These are phyloP conservation scores for Exobasidium cylindrosporum DNA, from an alignment of 1,284 basidiomycete species.

Conservation along the genomic window DNA sequence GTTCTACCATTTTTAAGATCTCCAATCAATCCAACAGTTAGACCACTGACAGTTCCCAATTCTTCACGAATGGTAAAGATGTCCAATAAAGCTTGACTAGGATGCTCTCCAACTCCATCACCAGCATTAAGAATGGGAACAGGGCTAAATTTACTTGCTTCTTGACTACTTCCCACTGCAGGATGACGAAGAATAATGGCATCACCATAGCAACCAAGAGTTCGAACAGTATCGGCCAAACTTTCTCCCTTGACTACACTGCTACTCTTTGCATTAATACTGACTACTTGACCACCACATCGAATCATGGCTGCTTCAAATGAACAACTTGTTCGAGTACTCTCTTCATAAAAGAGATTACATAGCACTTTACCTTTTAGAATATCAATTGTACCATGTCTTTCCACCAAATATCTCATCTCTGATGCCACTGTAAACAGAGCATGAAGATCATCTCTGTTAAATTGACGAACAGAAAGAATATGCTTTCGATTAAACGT, in stretches of 20 bases:
- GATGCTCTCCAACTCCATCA: conserved; percentile 96
- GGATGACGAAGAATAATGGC: conserved; percentile 94
- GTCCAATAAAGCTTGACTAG: conserved; percentile 77
- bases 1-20: conserved; percentile 98
- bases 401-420: conserved; percentile 92
- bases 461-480: conserved; percentile 90
- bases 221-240: conserved; percentile 87
- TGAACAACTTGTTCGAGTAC: conserved; percentile 80
- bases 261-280: conserved; percentile 75
- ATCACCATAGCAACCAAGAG: conserved; percentile 92
- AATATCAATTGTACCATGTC: conserved; percentile 82
- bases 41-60: conserved; percentile 94
- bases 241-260: conserved; percentile 94
- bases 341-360: conserved; percentile 97
- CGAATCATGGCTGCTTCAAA: conserved; percentile 99
- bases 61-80: conserved; percentile 97
- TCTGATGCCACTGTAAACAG: conserved; percentile 93
- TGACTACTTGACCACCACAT: conserved; percentile 89
- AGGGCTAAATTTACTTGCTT: conserved; percentile 80
- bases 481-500: conserved; percentile 76
- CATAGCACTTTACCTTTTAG: conserved; percentile 87
- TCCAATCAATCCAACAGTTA: conserved; percentile 84
- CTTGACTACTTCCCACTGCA: conserved; percentile 74
- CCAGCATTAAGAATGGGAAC: conserved; percentile 96
- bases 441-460: conserved; percentile 82